Evolutionary conservation across 2,329 filamentous ascomycete species (phyloP).

Genomic region (Lecanoromycetidae sp.): DNA sequence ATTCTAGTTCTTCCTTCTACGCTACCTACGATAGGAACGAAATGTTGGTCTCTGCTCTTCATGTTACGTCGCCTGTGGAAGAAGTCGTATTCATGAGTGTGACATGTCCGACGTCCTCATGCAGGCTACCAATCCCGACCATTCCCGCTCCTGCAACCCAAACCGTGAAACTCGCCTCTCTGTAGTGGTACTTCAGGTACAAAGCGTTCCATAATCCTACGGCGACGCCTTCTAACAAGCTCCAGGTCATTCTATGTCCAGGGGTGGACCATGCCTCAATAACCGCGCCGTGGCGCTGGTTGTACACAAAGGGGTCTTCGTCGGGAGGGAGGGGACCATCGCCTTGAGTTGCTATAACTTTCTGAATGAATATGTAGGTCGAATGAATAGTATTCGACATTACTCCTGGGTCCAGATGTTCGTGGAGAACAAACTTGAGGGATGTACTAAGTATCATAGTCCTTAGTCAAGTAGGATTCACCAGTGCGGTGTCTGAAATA

Average conservation of each 20-base stretch:
- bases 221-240: background rate
- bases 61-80: background rate
- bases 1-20: no score
- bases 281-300: background rate
- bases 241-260: background rate
- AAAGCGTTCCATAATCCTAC: background rate
- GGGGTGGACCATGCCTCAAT: background rate
- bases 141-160: background rate
- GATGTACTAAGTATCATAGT: background rate
- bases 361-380: background rate
- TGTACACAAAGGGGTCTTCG: background rate
- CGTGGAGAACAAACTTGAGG: background rate
- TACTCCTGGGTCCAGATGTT: background rate
- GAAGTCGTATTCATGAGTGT: background rate
- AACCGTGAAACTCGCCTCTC: background rate
- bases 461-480: no score
- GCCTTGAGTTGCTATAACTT: background rate
- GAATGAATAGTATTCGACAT: background rate
- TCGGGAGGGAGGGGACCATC: background rate
- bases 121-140: background rate
- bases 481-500: background rate
- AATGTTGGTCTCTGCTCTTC: no score
- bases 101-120: background rate
- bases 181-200: background rate
- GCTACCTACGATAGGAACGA: no score